Conservation (phyloP, 2,329 filamentous ascomycete genomes). For the Phialophora macrospora region DNA sequence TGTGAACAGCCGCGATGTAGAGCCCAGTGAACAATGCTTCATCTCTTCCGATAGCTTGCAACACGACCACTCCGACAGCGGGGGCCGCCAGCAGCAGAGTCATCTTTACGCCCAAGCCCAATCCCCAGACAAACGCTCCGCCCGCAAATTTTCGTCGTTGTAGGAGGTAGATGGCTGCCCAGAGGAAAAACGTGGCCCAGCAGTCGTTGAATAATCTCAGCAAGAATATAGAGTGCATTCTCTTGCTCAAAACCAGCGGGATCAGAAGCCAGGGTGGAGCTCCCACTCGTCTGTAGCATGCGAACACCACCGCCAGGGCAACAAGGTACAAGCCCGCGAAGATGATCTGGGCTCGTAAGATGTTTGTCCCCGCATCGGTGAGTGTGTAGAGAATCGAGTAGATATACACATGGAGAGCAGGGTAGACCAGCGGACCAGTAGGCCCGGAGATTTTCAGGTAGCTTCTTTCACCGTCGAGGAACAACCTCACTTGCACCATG, state of each 20-base stretch:
- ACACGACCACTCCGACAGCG: slow-evolving; percentile 75
- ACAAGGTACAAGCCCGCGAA: slow-evolving; percentile 81
- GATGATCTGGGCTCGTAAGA: slow-evolving; percentile 78
- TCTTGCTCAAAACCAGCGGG: slow-evolving; percentile 84
- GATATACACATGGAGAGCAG: slow-evolving; percentile 89
- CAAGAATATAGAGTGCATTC: slow-evolving; percentile 90
- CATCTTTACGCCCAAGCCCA: slow-evolving; percentile 94
- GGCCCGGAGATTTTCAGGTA: slow-evolving; percentile 84
- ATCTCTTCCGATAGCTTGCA: slow-evolving; percentile 71
- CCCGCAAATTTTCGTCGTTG: slow-evolving; percentile 75
- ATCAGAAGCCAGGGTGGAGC: slow-evolving; percentile 83
- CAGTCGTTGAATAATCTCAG: slow-evolving; percentile 96
- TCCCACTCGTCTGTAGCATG: slow-evolving; percentile 66
- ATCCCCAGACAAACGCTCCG: slow-evolving; percentile 73
- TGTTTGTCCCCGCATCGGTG: slow-evolving; percentile 76
- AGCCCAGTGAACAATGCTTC: slow-evolving; percentile 70
- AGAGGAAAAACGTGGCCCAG: slow-evolving; percentile 82
- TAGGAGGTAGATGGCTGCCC: slow-evolving; percentile 76
- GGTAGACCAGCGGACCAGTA: slow-evolving; percentile 94
- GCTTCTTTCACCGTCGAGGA: slow-evolving; percentile 78
- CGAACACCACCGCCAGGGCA: slow-evolving; percentile 76
- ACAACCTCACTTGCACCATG: slow-evolving; percentile 88
- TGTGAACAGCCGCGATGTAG: slow-evolving; percentile 78
- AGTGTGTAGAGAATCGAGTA: slow-evolving; percentile 79
- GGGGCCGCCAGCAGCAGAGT: slow-evolving; percentile 81